Evolutionary conservation across 2,329 filamentous ascomycete species (phyloP), one percentile per base, ranked within the genome.

Genomic region (Biscogniauxia mediterranea): DNA sequence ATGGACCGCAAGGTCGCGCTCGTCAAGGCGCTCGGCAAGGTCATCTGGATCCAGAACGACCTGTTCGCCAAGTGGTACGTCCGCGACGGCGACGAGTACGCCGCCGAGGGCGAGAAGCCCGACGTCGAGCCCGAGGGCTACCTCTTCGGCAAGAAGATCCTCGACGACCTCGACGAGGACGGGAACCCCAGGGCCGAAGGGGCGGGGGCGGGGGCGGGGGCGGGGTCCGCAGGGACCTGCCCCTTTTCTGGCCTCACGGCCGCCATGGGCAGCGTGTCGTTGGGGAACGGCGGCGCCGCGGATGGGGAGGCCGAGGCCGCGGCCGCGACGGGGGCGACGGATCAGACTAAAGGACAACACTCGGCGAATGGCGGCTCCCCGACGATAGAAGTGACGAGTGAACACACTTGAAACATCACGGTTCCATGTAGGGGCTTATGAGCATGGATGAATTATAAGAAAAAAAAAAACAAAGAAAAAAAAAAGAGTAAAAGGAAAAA

Each of bases 1-100:
- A 81, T 91, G 68, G 80, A 82, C 60, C 84, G 84, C 75, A 93
- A 93, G 77, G 87, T 89, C 19, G 88, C 85, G 21, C 82, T 94
- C 4, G 83, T 93, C 54, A 90, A 89, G 72, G 91, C 91, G 0
- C 80, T 94, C 21, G 86, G 86, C 64, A 94, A 95, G 74, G 87
- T 94, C 25, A 88, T 94, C 66, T 94, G 91, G 90, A 93, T 94
- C 67, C 91, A 94, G 76, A 94, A 94, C 72, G 91, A 94, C 74
- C 81, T 94, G 28, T 91, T 94, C 74, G 89, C 90, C n/a, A 90
- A 89, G 74, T 93, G 90, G 88, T 90, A 92, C 69, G 85, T 91
- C 42, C 81, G 83, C 38, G 83, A 86, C 61, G 83, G 88, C 55
- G 83, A 87, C 42, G 89, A 91, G 74, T 85, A 79, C 65, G 73